These are phyloP conservation scores for Vanrija sp. DNA, from an alignment of 1,284 basidiomycete species.

Conservation along the genomic window DNA sequence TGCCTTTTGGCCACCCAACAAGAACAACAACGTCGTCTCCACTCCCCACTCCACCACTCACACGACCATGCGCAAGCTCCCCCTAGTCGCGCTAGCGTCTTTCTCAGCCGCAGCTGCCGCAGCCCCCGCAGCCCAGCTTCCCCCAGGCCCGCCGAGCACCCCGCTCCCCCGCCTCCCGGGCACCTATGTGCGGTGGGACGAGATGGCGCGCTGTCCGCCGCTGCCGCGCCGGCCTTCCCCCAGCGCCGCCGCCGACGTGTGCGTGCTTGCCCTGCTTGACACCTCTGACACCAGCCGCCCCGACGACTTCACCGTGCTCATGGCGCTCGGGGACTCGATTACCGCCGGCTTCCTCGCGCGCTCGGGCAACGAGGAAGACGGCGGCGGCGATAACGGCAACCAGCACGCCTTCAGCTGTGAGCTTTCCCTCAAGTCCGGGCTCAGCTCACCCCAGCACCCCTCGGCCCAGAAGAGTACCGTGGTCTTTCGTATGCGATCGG, in stretches of 20 bases:
- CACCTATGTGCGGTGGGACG: slow-evolving; percentile 21
- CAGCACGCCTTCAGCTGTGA: neutral
- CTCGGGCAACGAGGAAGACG: neutral
- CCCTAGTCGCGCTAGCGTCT: too few species aligned
- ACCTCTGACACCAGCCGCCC: slow-evolving; percentile 31
- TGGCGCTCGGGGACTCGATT: slow-evolving; percentile 50
- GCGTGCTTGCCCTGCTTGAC: slow-evolving; percentile 1
- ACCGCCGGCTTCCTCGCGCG: slow-evolving; percentile 45
- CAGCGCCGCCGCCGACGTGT: slow-evolving; percentile 26
- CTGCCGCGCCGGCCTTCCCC: slow-evolving; percentile 12
- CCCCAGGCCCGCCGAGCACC: neutral
- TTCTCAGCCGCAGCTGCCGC: neutral
- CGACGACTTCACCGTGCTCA: slow-evolving; percentile 45
- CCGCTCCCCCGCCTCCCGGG: slow-evolving; percentile 6
- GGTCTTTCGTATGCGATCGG: slow-evolving; percentile 48
- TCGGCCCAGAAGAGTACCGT: slow-evolving; percentile 36
- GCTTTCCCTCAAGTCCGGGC: neutral
- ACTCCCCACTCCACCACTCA: too few species aligned
- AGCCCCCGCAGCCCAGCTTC: neutral
- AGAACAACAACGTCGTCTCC: too few species aligned
- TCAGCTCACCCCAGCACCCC: neutral
- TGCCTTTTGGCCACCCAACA: too few species aligned
- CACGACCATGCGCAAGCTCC: too few species aligned
- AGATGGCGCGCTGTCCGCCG: slow-evolving; percentile 21
- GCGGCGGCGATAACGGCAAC: neutral